Conservation (phyloP, 768 basidiomycete species). For the Pleurotus pulmonarius region DNA sequence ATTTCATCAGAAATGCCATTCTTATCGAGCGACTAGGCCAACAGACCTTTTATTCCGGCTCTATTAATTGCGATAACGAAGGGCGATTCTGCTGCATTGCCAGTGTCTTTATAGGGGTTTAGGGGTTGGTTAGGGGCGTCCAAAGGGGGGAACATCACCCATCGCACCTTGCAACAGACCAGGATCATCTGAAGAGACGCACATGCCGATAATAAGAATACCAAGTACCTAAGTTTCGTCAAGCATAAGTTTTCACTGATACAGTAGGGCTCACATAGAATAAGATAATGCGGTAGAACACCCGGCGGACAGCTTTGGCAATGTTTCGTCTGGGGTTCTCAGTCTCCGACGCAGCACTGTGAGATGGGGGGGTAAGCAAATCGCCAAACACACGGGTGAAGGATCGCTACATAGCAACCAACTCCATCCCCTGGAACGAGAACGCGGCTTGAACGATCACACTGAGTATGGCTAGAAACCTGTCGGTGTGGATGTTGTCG, state of each 20-base stretch:
- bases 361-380: conserved; percentile 1
- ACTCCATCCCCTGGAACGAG: conserved; percentile 76
- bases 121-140: neutral
- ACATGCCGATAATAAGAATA: conserved; percentile 72
- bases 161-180: conserved; percentile 37
- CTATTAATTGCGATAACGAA: conserved; percentile 80
- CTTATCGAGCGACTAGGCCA: neutral
- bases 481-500: conserved; percentile 38
- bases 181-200: conserved; percentile 66
- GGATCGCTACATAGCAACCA: conserved; percentile 56
- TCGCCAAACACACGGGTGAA: neutral
- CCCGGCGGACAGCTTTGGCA: conserved; percentile 67
- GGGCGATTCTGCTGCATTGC: conserved; percentile 75
- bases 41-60: conserved; percentile 62
- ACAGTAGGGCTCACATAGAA: conserved; percentile 54
- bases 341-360: conserved; percentile 72
- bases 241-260: neutral
- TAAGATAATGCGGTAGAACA: conserved; percentile 76
- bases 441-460: conserved; percentile 58
- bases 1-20: too few species aligned
- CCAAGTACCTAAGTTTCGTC: conserved; percentile 50
- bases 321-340: conserved; percentile 78
- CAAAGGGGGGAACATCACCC: neutral
- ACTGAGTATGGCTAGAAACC: conserved; percentile 40
- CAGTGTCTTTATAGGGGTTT: conserved; percentile 25